Conservation (phyloP, 2,329 filamentous ascomycete species). For the Hyphodiscus sp. region DNA sequence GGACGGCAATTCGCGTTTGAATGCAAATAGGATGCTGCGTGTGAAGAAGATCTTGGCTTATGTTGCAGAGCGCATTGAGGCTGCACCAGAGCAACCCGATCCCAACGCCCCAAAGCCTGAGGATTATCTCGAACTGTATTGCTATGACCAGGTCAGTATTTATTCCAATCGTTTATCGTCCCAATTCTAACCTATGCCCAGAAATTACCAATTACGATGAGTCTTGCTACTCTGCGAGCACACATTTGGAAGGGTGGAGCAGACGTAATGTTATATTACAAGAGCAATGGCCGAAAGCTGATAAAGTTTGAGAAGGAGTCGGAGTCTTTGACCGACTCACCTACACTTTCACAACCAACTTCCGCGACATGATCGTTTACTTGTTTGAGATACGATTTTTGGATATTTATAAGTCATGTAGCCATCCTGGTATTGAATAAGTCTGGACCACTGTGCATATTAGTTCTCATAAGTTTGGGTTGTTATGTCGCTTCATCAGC, state of each 20-base stretch:
- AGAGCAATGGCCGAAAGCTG: constrained; percentile 66
- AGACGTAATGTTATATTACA: constrained; percentile 87
- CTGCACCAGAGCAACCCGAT: constrained; percentile 51
- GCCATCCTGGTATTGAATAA: not conserved
- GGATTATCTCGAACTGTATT: constrained; percentile 92
- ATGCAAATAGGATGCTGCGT: constrained; percentile 93
- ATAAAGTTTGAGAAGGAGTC: constrained; percentile 17
- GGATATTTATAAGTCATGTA: not conserved
- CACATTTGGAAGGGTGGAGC: constrained; percentile 95
- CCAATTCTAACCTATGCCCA: constrained; percentile 12
- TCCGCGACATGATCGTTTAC: not conserved
- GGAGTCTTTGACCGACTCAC: not conserved
- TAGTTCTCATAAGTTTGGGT: not conserved
- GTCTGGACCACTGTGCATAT: not conserved
- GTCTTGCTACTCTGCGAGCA: constrained; percentile 82
- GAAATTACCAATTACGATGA: constrained; percentile 72
- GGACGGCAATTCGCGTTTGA: constrained; percentile 82
- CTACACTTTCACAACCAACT: not conserved
- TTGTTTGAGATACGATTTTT: not conserved
- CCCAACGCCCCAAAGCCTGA: constrained; percentile 66
- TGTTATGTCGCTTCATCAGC: not conserved
- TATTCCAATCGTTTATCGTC: not conserved
- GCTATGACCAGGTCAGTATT: constrained; percentile 75
- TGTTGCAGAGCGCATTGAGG: constrained; percentile 85
- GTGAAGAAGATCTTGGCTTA: constrained; percentile 93